Conservation (phyloP, 176 grass and related monocot species). For the Thalia dealbata region DNA sequence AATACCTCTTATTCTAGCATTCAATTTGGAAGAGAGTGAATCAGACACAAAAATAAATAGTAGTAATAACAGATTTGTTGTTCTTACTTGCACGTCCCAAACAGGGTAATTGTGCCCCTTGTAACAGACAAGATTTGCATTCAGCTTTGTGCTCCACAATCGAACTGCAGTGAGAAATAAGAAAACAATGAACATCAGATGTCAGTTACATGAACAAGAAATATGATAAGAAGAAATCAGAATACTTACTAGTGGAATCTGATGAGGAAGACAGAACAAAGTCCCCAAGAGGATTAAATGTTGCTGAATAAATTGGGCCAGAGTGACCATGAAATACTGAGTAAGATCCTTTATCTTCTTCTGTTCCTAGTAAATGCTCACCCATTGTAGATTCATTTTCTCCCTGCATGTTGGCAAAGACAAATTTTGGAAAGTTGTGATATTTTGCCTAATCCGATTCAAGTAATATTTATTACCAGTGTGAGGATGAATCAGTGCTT, state of each 20-base stretch:
- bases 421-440: slow-evolving; percentile 11
- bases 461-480: no score
- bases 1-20: not conserved
- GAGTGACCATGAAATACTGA: slow-evolving; percentile 85
- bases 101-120: slow-evolving; percentile 98
- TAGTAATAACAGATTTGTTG: not conserved
- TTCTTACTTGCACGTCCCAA: slow-evolving; percentile 90
- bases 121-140: slow-evolving; percentile 89
- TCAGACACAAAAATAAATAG: not conserved
- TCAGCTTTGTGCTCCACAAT: slow-evolving; percentile 88
- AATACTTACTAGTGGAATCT: slow-evolving; percentile 74
- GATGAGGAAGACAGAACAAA: slow-evolving; percentile 88
- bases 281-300: slow-evolving; percentile 86
- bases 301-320: slow-evolving; percentile 81
- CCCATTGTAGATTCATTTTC: slow-evolving; percentile 48
- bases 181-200: not conserved
- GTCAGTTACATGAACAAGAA: slow-evolving; percentile 10
- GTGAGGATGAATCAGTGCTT: no score
- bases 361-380: slow-evolving; percentile 39
- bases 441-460: not conserved
- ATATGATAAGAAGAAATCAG: slow-evolving; percentile 6
- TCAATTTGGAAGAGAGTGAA: not conserved
- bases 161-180: slow-evolving; percentile 50
- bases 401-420: slow-evolving; percentile 48
- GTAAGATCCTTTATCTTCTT: slow-evolving; percentile 57